Percentiles rank a stretch among this genome's conserved stretches.
phyloP scores from a whole-genome alignment of 768 basidiomycete species.

The Lepiota venenata region DNA sequence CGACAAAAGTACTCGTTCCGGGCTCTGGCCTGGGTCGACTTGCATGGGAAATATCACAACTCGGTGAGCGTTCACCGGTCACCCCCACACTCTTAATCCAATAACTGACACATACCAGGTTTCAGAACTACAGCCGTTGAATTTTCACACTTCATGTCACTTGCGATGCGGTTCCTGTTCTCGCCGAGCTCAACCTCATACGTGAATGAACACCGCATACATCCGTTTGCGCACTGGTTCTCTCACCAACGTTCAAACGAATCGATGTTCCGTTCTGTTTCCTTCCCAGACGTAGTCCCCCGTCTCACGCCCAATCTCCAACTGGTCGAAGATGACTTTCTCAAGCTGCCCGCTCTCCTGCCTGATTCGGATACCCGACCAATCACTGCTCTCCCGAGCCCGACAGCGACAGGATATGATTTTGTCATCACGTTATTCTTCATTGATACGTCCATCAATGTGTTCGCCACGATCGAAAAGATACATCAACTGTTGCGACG shows the following conservation, averaged over 20 bases:
- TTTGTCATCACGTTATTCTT: constrained; percentile 65
- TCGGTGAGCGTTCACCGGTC: constrained; percentile 35
- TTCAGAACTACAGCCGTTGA: constrained; percentile 61
- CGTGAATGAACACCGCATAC: constrained; percentile 45
- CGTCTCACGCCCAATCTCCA: constrained; percentile 38
- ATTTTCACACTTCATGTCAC: constrained; percentile 62
- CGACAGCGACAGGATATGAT: constrained; percentile 40
- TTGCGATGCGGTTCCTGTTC: constrained; percentile 56
- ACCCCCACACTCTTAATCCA: neutral
- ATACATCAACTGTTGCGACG: constrained; percentile 55
- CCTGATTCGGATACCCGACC: constrained; percentile 17
- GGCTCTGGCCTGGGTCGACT: constrained; percentile 63
- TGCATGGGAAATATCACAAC: constrained; percentile 63
- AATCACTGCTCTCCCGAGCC: neutral
- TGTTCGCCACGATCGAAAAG: constrained; percentile 50
- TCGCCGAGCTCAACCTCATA: constrained; percentile 39
- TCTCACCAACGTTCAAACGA: constrained; percentile 57
- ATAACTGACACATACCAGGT: constrained; percentile 25
- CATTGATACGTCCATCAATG: constrained; percentile 59
- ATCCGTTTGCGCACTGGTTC: constrained; percentile 67
- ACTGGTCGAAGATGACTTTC: constrained; percentile 58
- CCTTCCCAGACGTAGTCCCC: constrained; percentile 62
- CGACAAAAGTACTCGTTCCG: constrained; percentile 52
- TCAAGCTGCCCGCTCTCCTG: constrained; percentile 28
- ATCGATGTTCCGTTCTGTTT: constrained; percentile 47